Evolutionary conservation across 164 flowering plant genomes (phyloP), one percentile per base, ranked within the genome.

Genomic region (Dillenia suffruticosa): DNA sequence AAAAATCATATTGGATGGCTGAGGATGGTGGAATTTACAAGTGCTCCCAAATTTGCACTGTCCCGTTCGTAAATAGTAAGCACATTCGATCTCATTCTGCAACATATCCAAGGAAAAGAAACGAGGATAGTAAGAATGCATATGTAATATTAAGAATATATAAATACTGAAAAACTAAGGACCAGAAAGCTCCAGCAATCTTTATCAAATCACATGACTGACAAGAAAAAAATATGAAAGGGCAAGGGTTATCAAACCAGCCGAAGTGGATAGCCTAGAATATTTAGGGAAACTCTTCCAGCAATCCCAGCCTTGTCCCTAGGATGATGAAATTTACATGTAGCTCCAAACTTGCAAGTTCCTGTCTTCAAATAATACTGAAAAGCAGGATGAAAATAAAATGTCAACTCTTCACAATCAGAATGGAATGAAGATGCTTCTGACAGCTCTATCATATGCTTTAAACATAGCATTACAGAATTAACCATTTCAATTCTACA

Each of bases 301-400:
- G 87, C 89, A 74, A 86, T 76, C 60, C 97, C 99, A 69, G 92
- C 99, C 74, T 86, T 88, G 63, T 92, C 96, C 77, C 76, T 81
- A 49, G 99, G 97, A 77, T 94, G 99, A 77, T 94, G 88, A 75
- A 91, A 94, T 74, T 94, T 94, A 87, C 99, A 95, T 49, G 97
- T 89, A 56, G 89, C 88, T 63, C 97, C 98, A 77, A 89, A 94
- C 70, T 94, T 94, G 83, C 98, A 94, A 24, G 96, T 85, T 59
- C 96, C 99, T 10, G 96, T 94, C 81, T 89, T 91, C 79, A 94
- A 70, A 68, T 83, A 94, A 74, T 85, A 93, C 98, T 93, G 86
- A 57, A 61, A 53, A 67, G 73, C 32, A 49, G 57, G 40, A 43
- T 52, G 32, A 57, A 51, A 66, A 49, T 40, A 67, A 45, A 56